Conservation (phyloP, 805 yeast species). For the Candida manassasensis region DNA sequence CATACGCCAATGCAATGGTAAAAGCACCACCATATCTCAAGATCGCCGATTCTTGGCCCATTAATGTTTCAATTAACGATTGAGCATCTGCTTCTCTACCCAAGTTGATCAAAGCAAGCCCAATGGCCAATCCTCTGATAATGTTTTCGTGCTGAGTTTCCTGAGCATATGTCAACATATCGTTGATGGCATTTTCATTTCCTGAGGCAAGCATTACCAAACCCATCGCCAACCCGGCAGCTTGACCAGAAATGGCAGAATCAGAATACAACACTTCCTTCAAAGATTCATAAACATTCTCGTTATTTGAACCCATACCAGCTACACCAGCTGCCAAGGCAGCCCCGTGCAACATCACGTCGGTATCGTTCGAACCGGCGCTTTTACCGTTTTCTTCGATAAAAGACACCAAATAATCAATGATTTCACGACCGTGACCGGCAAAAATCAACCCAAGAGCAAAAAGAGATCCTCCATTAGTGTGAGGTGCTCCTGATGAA, state of each 20-base stretch:
- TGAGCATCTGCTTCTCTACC: conserved; percentile 85
- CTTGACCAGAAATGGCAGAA: conserved; percentile 91
- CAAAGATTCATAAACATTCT: conserved; percentile 71
- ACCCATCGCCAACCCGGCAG: conserved; percentile 96
- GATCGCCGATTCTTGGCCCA: conserved; percentile 72
- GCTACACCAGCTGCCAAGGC: conserved; percentile 94
- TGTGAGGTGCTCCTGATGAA: conserved; percentile 70
- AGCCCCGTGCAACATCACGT: conserved; percentile 91
- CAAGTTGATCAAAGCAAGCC: conserved; percentile 79
- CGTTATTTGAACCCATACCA: conserved; percentile 86
- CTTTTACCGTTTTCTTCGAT: conserved; percentile 61
- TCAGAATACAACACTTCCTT: conserved; percentile 82
- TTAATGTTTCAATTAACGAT: conserved; percentile 55
- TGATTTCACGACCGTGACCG: conserved; percentile 88
- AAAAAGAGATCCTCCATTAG: conserved; percentile 92
- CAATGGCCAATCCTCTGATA: conserved; percentile 87
- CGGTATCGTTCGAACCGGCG: conserved; percentile 66
- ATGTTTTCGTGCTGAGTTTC: conserved; percentile 96
- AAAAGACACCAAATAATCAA: conserved; percentile 70
- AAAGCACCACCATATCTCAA: conserved; percentile 95
- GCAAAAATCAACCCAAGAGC: conserved; percentile 93
- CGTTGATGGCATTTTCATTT: conserved; percentile 58
- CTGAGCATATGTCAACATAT: conserved; percentile 86
- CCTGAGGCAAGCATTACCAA: conserved; percentile 87
- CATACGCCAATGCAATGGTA: conserved; percentile 91